Evolutionary conservation across 352 stramenopile species (phyloP), one percentile per base, ranked within the genome.

Genomic region (Pythium sukuiense): DNA sequence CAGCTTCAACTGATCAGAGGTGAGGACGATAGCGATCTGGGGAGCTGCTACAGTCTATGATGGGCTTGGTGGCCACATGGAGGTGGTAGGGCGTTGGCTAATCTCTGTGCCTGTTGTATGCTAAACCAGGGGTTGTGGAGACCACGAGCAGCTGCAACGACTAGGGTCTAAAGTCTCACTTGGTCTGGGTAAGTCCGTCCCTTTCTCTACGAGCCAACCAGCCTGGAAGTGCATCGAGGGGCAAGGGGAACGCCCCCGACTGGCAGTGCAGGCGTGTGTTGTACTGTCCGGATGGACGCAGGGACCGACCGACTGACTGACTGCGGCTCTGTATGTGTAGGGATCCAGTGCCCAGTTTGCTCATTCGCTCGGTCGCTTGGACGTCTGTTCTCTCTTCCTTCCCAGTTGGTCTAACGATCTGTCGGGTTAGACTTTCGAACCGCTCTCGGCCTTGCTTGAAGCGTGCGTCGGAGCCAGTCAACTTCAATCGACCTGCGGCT

Each of bases 401-500:
- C 20, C 20, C 20, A 24, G 20, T 24, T 24, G 20, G 20, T 24
- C 20, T 24, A 24, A 24, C 20, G 20, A 24, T 24, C 49, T 14
- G 20, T 14, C 29, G 45, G 45, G 45, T 52, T 20, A 52, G 45
- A 52, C 59, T 37, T 18, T 50, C 24, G 9, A 29, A 33, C 33
- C 18, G 30, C 41, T 35, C 50, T 16, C 26, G 35, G 14, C 18
- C 87, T 80, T 72, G 82, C 79, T 91, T 91, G 80, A 89, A 91
- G 82, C 76, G 70, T 70, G 30, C 73, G 35, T 35, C 76, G 64
- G 74, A 89, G 76, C 80, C 80, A 87, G 63, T 78, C 76, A 92
- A 89, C 83, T 92, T 92, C 83, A 92, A 92, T 80, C 66, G 65
- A 29, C 50, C 4, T n/a, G 27, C 45, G 43, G 45, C n/a, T 30